phyloP scores from a whole-genome alignment of 805 yeast genomes.

The Wickerhamomyces alni region DNA sequence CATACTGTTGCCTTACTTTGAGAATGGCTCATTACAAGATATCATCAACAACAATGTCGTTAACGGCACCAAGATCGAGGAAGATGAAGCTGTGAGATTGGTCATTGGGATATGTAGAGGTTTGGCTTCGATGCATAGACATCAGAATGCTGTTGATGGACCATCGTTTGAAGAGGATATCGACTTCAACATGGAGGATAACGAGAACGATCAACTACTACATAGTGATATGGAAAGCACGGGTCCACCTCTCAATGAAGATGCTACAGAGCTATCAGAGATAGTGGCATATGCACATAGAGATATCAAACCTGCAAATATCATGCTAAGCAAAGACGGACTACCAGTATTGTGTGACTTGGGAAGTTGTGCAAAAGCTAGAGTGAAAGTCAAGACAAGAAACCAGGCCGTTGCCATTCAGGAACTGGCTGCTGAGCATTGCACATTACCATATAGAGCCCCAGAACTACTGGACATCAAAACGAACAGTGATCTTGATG shows the following conservation, averaged over 20 bases:
- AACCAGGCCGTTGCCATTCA: conserved; percentile 71
- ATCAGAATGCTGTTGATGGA: conserved; percentile 4
- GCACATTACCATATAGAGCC: conserved; percentile 82
- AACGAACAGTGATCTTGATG: conserved; percentile 59
- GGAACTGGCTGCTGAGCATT: conserved; percentile 78
- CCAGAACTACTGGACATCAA: conserved; percentile 83
- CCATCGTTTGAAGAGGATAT: background rate
- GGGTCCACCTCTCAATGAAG: conserved; percentile 6
- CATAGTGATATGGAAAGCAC: conserved; percentile 16
- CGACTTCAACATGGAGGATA: conserved; percentile 1
- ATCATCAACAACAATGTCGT: conserved; percentile 60
- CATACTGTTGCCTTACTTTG: conserved; percentile 74
- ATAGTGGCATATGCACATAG: conserved; percentile 73
- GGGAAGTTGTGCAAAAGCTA: conserved; percentile 71
- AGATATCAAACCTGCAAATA: conserved; percentile 85
- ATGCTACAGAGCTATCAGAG: conserved; percentile 47
- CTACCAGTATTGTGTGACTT: conserved; percentile 77
- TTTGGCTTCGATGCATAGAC: conserved; percentile 62
- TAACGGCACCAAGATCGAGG: conserved; percentile 46
- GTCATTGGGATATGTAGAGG: conserved; percentile 72
- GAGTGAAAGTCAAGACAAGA: conserved; percentile 46
- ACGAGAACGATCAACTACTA: conserved; percentile 10
- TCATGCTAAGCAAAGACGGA: conserved; percentile 72
- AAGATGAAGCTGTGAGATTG: conserved; percentile 54
- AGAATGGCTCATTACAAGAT: conserved; percentile 74